Conservation (phyloP, 108 stramenopile genomes). For the Asterionellopsis glacialis region DNA sequence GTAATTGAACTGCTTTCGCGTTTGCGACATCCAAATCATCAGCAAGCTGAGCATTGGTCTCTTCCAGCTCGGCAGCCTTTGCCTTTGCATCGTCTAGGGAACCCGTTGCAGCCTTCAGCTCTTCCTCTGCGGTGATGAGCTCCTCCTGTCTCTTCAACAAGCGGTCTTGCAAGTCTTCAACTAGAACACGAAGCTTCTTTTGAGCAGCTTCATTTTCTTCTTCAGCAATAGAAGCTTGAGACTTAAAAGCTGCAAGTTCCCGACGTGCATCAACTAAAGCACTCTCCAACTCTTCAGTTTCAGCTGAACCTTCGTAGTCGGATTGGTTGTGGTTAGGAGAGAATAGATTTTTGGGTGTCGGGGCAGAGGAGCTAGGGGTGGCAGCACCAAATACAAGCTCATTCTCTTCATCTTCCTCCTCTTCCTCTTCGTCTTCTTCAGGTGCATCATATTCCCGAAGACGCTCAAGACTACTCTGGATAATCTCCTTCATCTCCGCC, state of each 20-base stretch:
- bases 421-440: conserved; percentile 28
- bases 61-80: conserved; percentile 56
- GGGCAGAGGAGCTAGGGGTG: conserved; percentile 6
- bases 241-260: conserved; percentile 62
- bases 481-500: conserved; percentile 69
- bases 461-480: conserved; percentile 53
- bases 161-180: conserved; percentile 78
- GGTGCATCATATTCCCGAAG: conserved; percentile 44
- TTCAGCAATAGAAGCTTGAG: conserved; percentile 32
- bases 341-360: conserved; percentile 14
- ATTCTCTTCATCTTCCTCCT: conserved; percentile 32
- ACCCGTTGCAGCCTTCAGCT: conserved; percentile 42
- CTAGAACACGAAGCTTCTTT: conserved; percentile 64
- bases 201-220: conserved; percentile 72
- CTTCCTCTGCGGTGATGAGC: conserved; percentile 55
- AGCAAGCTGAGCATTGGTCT: conserved; percentile 68
- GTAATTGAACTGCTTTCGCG: conserved; percentile 71
- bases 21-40: conserved; percentile 83
- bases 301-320: conserved; percentile 19
- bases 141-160: conserved; percentile 67
- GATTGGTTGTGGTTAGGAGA: conserved; percentile 24
- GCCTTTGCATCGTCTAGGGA: conserved; percentile 61
- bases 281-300: conserved; percentile 45
- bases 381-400: conserved; percentile 45
- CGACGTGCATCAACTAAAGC: conserved; percentile 56